phyloP scores from a whole-genome alignment of 257 asterid genomes.

The Leptodermis oblonga region DNA sequence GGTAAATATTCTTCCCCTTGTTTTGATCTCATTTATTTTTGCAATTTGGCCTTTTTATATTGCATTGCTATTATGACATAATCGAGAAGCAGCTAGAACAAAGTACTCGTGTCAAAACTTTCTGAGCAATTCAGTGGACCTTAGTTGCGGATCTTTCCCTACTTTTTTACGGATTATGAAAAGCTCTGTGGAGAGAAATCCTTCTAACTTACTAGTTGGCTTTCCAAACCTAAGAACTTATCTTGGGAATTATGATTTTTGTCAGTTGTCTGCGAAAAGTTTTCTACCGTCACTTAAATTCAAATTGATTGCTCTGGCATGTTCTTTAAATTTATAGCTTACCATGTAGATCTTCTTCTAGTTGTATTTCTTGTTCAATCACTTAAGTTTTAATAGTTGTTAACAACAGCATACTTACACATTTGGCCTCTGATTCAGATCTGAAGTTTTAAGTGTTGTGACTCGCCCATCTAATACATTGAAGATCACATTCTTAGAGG shows the following conservation, averaged over 20 bases:
- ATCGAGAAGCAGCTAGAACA: neutral
- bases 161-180: neutral
- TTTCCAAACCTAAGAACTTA: too few relatives aligned
- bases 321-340: neutral
- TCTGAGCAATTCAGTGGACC: neutral
- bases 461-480: conserved; percentile 78
- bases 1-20: conserved; percentile 40
- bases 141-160: neutral
- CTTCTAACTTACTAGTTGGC: neutral
- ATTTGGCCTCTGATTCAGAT: conserved; percentile 49
- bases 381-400: neutral
- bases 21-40: neutral
- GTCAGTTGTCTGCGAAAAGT: too few relatives aligned
- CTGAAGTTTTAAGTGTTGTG: conserved; percentile 81
- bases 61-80: neutral
- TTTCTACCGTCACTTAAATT: neutral
- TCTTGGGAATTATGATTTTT: neutral
- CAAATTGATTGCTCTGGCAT: neutral
- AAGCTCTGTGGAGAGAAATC: neutral
- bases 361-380: neutral
- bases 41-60: neutral
- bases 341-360: neutral
- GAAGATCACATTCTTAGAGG: conserved; percentile 96
- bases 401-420: conserved; percentile 20
- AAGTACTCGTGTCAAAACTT: neutral